Conservation (phyloP, 177 flowering plant genomes). For the Vitis hybrid region DNA sequence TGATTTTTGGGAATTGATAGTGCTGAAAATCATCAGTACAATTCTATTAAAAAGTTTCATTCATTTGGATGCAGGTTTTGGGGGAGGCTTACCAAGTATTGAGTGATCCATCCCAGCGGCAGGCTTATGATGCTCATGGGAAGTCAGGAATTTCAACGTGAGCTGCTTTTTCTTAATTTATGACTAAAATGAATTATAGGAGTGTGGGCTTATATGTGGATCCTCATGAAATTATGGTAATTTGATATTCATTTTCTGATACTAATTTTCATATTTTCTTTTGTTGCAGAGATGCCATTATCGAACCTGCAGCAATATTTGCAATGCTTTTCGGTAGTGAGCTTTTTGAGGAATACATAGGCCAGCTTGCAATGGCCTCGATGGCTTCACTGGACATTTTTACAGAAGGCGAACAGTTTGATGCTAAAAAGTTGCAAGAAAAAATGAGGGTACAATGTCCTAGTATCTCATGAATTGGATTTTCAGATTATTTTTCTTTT, state of each 20-base stretch:
- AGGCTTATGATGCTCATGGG: conserved; percentile 90
- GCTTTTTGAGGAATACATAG: conserved; percentile 97
- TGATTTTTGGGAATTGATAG: background rate
- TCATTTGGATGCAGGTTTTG: conserved; percentile 51
- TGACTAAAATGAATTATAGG: background rate
- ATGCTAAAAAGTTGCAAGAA: conserved; percentile 85
- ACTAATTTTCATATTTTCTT: conserved; percentile 1
- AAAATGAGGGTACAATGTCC: conserved; percentile 76
- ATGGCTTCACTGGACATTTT: conserved; percentile 96
- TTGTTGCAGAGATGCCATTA: conserved; percentile 77
- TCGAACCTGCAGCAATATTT: conserved; percentile 99
- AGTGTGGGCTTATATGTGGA: background rate
- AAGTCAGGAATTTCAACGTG: conserved; percentile 53
- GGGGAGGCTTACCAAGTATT: conserved; percentile 99
- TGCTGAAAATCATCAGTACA: background rate
- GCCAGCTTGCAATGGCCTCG: conserved; percentile 99
- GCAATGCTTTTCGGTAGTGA: conserved; percentile 99
- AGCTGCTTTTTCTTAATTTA: conserved; percentile 4
- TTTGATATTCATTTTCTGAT: background rate
- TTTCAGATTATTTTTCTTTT: too few relatives aligned
- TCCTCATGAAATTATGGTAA: background rate
- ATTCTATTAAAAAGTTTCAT: background rate
- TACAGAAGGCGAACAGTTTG: conserved; percentile 81
- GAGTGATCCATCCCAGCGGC: conserved; percentile 87
- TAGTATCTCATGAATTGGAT: background rate